Base-by-base conservation (phyloP, 306 rosid species). In the Ormosia semicastrata region DNA sequence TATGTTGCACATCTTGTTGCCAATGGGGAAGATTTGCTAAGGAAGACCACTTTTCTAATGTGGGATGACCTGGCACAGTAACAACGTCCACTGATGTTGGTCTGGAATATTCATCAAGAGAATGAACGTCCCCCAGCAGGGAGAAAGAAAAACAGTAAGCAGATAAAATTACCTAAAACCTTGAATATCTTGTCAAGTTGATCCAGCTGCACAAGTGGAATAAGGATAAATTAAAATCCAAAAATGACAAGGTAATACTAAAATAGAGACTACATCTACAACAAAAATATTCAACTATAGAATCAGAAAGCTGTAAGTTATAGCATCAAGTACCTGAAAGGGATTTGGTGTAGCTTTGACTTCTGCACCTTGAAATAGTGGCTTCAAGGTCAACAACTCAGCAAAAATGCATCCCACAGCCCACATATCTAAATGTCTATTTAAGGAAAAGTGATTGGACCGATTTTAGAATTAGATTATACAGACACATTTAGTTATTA, bases 321-420 rank as follows among this genome's bases (percentile, higher is more conserved):
- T 49, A 24, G 49, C 57, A 82, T 72, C 30, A 81, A 52, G 29
- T 56, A 95, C 98, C 97, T 95, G 99, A 87, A 95, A 95, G 78
- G 99, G 98, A 86, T 91, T 93, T 52, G 89, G 89, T 4, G 88
- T 73, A 62, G 92, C 95, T 89, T 95, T 95, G 79, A 93, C 98
- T 90, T 95, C 99, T 62, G 86, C 90, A 76, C 99, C 99, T 93
- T 95, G 99, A 87, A 95, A 95, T 82, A 95, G 87, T 47, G 99
- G 99, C 91, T 95, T 95, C 90, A 95, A 84, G 63, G 99, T 95
- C 89, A 95, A 85, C 85, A 95, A 94, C 90, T 95, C 99, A 13
- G 99, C 99, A 90, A 95, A 95, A 79, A 95, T 95, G 90, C 99
- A 95, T 70, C 99, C 99, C 88, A 95, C 97, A 58, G 99, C 99